phyloP scores from a whole-genome alignment of 2,329 filamentous ascomycete genomes.

The Penicillium verrucosum region DNA sequence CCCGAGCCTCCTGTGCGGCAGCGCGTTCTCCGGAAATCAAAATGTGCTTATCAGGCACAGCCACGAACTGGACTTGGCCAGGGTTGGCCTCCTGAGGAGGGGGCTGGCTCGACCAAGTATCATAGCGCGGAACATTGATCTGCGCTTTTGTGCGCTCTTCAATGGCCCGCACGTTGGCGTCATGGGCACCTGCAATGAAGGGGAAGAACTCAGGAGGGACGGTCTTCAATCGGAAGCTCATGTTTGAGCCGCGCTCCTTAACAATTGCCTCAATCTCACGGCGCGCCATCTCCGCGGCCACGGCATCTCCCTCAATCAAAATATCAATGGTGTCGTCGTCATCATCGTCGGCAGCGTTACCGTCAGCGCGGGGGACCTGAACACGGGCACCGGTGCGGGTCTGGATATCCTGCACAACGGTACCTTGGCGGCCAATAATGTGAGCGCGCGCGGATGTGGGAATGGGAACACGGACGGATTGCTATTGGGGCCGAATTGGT shows the following conservation, averaged over 20 bases:
- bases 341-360: slow-evolving; percentile 67
- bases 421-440: slow-evolving; percentile 89
- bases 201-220: slow-evolving; percentile 93
- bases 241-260: slow-evolving; percentile 76
- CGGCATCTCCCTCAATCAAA: slow-evolving; percentile 82
- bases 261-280: slow-evolving; percentile 84
- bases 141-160: slow-evolving; percentile 73
- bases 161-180: slow-evolving; percentile 63
- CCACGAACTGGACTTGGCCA: slow-evolving; percentile 67
- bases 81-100: slow-evolving; percentile 60
- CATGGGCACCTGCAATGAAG: slow-evolving; percentile 81
- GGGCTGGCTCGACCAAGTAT: slow-evolving; percentile 67
- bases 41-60: slow-evolving; percentile 74
- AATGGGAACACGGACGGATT: slow-evolving; percentile 71
- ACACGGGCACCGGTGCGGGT: slow-evolving; percentile 87
- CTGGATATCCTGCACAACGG: slow-evolving; percentile 85
- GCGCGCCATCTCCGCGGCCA: slow-evolving; percentile 79
- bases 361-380: slow-evolving; percentile 79
- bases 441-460: slow-evolving; percentile 79
- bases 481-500: slow-evolving; percentile 40
- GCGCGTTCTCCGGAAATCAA: slow-evolving; percentile 79
- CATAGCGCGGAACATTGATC: slow-evolving; percentile 78
- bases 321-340: slow-evolving; percentile 78
- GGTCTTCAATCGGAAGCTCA: slow-evolving; percentile 75
- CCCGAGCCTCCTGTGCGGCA: slow-evolving; percentile 74